A percentile compares a stretch with the other conserved stretches of the same genome.
phyloP scores from a whole-genome alignment of 495 filamentous ascomycete species.

The Neurospora sp. region DNA sequence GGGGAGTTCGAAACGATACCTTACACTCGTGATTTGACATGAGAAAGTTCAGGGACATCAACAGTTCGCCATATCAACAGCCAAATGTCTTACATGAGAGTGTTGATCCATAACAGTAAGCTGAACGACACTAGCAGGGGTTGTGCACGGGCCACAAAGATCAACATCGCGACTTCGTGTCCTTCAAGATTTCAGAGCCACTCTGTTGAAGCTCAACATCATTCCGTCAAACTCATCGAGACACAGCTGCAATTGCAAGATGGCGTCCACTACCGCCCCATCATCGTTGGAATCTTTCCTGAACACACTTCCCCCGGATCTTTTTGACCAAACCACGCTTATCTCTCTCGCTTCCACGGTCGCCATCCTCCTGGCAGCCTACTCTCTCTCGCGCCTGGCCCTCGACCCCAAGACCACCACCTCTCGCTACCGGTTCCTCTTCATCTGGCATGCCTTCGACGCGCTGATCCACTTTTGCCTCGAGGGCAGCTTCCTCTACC shows the following conservation, averaged over 20 bases:
- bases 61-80: background rate
- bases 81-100: background rate
- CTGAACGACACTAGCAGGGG: background rate
- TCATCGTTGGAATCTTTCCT: background rate
- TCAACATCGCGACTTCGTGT: background rate
- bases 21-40: background rate
- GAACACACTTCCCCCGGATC: constrained; percentile 25
- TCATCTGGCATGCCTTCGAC: constrained; percentile 94
- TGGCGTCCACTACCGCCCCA: constrained; percentile 11
- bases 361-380: constrained; percentile 37
- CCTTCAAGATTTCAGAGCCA: background rate
- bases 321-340: constrained; percentile 45
- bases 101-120: background rate
- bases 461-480: constrained; percentile 79
- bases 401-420: constrained; percentile 29
- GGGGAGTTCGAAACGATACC: background rate
- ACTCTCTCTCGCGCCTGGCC: constrained; percentile 30
- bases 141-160: background rate
- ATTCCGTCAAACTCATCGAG: background rate
- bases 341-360: constrained; percentile 41
- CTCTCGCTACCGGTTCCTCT: constrained; percentile 52
- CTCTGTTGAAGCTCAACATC: background rate
- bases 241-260: background rate
- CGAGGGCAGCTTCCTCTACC: constrained; percentile 84
- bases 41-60: too few species aligned